Evolutionary conservation across 2,329 filamentous ascomycete genomes (phyloP).

Genomic region (Colletotrichum sp.): DNA sequence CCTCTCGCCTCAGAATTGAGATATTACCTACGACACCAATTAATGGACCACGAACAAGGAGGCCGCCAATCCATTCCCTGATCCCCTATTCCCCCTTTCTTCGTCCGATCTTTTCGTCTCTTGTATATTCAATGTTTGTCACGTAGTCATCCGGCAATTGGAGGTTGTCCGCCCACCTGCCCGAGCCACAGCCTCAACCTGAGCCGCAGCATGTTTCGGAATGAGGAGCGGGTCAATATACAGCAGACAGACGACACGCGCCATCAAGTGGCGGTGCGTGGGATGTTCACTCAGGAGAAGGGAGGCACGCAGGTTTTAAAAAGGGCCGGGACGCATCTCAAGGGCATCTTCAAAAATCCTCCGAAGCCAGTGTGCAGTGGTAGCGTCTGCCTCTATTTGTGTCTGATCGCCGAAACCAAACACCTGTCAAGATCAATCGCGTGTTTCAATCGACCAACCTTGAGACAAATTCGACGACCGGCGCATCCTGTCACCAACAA

Average conservation of each 20-base stretch:
- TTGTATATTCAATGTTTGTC: neutral
- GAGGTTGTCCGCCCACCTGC: neutral
- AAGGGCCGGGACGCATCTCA: neutral
- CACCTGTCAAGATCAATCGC: rapidly evolving
- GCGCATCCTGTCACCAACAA: neutral
- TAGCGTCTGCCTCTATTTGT: neutral
- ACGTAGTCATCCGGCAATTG: neutral
- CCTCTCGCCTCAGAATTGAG: neutral
- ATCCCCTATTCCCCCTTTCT: neutral
- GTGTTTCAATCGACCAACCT: neutral
- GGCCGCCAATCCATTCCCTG: neutral
- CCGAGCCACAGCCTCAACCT: neutral
- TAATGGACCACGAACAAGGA: neutral
- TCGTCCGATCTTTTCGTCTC: neutral
- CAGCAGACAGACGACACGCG: neutral
- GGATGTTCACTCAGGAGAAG: neutral
- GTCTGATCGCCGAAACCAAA: neutral
- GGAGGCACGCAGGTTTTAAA: neutral
- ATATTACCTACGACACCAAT: neutral
- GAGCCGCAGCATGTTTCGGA: conserved; percentile 7
- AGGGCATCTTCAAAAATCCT: rapidly evolving
- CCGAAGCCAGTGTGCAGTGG: neutral
- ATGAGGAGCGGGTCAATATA: neutral
- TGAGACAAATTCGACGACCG: neutral
- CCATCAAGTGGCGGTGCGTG: neutral